Percentiles rank a stretch among this genome's conserved stretches.
phyloP scores from a whole-genome alignment of 2,329 filamentous ascomycete genomes.

The Claviceps digitariae region DNA sequence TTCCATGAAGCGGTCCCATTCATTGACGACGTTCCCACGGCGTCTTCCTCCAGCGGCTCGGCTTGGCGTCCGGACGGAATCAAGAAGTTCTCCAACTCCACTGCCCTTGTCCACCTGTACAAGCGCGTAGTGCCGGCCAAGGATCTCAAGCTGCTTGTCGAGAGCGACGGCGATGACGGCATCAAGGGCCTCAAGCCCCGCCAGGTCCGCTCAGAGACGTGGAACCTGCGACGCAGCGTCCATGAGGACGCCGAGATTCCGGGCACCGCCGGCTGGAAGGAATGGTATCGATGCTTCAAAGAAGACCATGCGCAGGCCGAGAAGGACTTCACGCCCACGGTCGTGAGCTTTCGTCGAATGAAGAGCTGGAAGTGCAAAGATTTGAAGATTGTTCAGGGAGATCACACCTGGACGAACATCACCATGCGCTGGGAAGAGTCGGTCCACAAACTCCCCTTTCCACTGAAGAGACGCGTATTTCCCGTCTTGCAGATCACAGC shows the following conservation, averaged over 20 bases:
- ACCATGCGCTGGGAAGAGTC: constrained; percentile 46
- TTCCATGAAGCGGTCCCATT: constrained; percentile 47
- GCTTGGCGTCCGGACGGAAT: constrained; percentile 36
- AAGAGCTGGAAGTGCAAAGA: constrained; percentile 32
- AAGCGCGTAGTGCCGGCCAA: constrained; percentile 33
- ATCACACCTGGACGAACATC: constrained; percentile 31
- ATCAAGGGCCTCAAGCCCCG: constrained; percentile 9
- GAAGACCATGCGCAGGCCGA: constrained; percentile 29
- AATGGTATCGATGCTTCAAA: constrained; percentile 49
- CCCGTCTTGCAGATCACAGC: constrained; percentile 50
- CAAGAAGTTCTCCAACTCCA: constrained; percentile 35
- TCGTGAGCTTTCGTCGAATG: constrained; percentile 21
- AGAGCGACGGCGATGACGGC: constrained; percentile 15
- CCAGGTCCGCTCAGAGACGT: constrained; percentile 33
- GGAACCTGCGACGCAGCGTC: constrained; percentile 49
- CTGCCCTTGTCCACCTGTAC: constrained; percentile 38
- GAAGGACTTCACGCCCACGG: constrained; percentile 24
- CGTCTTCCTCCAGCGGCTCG: constrained; percentile 5
- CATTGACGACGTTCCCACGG: constrained; percentile 35
- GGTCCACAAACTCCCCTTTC: constrained; percentile 46
- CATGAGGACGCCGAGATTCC: constrained; percentile 38
- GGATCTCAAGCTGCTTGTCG: constrained; percentile 27
- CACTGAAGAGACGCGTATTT: constrained; percentile 53
- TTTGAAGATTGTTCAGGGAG: constrained; percentile 24
- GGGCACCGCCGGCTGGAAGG: constrained; percentile 47